Base-by-base conservation (phyloP, 345 rosid genomes). In the Citrus hindsii region DNA sequence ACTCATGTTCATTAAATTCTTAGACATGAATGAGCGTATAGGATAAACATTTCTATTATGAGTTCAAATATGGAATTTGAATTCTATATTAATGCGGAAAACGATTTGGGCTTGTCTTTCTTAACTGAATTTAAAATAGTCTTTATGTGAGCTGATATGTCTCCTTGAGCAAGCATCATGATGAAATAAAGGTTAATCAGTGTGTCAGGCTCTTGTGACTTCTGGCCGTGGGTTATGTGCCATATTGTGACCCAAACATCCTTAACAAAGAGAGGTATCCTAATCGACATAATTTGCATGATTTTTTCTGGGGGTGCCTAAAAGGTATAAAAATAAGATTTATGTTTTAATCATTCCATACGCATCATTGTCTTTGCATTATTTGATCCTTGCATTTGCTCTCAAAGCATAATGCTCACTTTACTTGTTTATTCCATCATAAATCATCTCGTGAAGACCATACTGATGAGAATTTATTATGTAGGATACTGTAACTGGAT, bases 401-500 rank as follows among this genome's bases (percentile, higher is more conserved):
- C 14, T 32, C 25, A 16, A 33, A 10, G 35, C 55, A 22, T 28
- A 32, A 56, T 76, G 51, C 35, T 25, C 24, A 16, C 48, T 75
- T 5, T 46, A n/a, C 35, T 24, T 13, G 55, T 48, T 33, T 33
- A 64, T n/a, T 13, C 61, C 48, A 64, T n/a, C 22, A 75, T 66
- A 51, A 37, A 61, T 48, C 30, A 14, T 25, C 73, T 63, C n/a
- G 42, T 6, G 74, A 35, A 35, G 22, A 33, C 71, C 75, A 32
- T n/a, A 56, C 56, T 74, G 74, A 76, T 77, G 35, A 69, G 13
- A 58, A 2, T 76, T 32, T 63, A 16, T 76, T 33, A 24, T 69
- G 58, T 76, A 96, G 99, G 99, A 96, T 80, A 94, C 98, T 0
- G 87, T 96, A 19, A 91, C 89, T 33, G 35, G 35, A 33, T 33